phyloP scores from a whole-genome alignment of 2,329 filamentous ascomycete species.

The Neonectria faginata region DNA sequence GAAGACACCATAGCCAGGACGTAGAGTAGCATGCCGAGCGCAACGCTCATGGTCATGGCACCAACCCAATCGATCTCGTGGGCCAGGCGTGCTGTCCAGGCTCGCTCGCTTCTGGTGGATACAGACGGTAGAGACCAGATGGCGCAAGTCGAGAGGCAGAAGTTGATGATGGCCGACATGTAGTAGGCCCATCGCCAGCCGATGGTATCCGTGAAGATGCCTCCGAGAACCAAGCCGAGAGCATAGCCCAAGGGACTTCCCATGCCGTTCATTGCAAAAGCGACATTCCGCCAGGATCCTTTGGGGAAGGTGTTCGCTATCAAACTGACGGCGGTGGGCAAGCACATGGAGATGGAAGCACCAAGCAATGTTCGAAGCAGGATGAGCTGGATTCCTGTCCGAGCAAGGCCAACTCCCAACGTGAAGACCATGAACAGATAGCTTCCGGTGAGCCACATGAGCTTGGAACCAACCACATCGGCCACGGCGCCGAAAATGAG shows the following conservation, averaged over 20 bases:
- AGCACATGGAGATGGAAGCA: conserved; percentile 48
- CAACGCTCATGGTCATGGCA: conserved; percentile 47
- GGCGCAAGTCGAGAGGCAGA: conserved; percentile 50
- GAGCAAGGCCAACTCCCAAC: conserved; percentile 39
- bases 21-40: conserved; percentile 63
- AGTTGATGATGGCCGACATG: conserved; percentile 47
- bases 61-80: conserved; percentile 61
- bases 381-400: conserved; percentile 48
- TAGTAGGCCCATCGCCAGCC: conserved; percentile 62
- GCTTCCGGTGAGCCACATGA: conserved; percentile 30
- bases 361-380: conserved; percentile 52
- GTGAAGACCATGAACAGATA: conserved; percentile 43
- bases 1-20: conserved; percentile 60
- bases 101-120: not conserved
- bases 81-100: not conserved
- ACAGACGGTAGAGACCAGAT: conserved; percentile 42
- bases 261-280: conserved; percentile 56
- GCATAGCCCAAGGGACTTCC: conserved; percentile 61
- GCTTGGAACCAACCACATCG: conserved; percentile 48
- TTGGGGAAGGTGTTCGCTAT: conserved; percentile 45
- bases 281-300: conserved; percentile 52
- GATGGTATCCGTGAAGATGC: conserved; percentile 57
- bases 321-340: conserved; percentile 50
- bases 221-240: conserved; percentile 60
- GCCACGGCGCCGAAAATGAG: conserved; percentile 52